Evolutionary conservation across 2,329 filamentous ascomycete genomes (phyloP), one percentile per base, ranked within the genome.

Genomic region (Sarocladiaceae sp.): DNA sequence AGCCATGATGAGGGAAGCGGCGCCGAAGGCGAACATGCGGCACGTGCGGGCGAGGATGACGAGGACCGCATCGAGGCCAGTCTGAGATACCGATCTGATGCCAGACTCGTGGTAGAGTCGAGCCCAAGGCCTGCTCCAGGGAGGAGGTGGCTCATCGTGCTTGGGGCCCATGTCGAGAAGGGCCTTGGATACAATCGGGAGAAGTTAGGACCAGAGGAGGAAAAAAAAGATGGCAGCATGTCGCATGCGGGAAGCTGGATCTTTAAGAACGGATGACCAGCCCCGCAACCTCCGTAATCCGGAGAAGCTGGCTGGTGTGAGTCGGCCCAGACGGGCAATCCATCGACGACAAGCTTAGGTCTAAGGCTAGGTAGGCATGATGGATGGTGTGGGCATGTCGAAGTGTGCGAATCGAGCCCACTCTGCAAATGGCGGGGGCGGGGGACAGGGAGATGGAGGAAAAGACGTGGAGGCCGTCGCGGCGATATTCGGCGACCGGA

Each of bases 11-110:
- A 83, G 66, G 0, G 78, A 73, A 16, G 72, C 74, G 45, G 74
- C 73, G 39, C 79, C 78, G 49, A 80, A 82, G n/a, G 79, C 78
- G 51, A 82, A 78, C 62, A 83, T 76, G 44, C 79, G 78, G 47
- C 63, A 68, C 20, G 64, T 64, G 19, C 76, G 64, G 5, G 67
- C 65, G 31, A 74, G 47, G 50, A 81, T 80, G 55, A 79, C 67
- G 33, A 78, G 63, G 54, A 65, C 70, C 41, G 73, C 73, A 63
- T 79, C 70, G 11, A 53, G 59, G 45, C 73, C 73, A 3, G 71
- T 67, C 34, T 51, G 35, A 50, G 67, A 64, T 13, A 77, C 60
- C 1, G 73, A 70, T 12, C 58, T 59, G 26, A 76, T 56, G 19
- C 73, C 73, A 31, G 73, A 74, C 55, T 73, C 70, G 33, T 64